A percentile compares a stretch with the other conserved stretches of the same genome.
Evolutionary conservation across 441 rosid genomes (phyloP).

Genomic region (Euphorbia celastroides): DNA sequence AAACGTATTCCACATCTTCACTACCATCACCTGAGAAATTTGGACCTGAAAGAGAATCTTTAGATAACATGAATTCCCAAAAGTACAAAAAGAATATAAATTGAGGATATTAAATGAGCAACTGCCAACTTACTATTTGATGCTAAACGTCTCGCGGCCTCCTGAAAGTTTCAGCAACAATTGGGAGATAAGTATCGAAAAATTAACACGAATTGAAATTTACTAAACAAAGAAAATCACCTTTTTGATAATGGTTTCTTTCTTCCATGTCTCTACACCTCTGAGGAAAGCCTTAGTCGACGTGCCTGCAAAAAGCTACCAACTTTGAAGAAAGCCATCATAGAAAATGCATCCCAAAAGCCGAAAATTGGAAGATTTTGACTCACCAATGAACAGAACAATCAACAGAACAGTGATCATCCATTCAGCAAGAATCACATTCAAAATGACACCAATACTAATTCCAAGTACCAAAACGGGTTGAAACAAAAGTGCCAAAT

Average conservation of each 20-base stretch:
- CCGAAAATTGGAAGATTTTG: neutral
- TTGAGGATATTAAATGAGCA: neutral
- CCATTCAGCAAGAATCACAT: slow-evolving; percentile 58
- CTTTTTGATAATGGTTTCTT: slow-evolving; percentile 38
- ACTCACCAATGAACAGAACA: slow-evolving; percentile 40
- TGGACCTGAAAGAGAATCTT: neutral
- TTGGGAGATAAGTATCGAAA: neutral
- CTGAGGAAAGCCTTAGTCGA: slow-evolving; percentile 44
- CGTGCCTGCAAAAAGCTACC: slow-evolving; percentile 23
- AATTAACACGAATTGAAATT: neutral
- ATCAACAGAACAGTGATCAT: slow-evolving; percentile 53
- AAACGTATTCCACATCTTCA: slow-evolving; percentile 28
- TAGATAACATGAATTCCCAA: neutral
- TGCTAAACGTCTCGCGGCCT: slow-evolving; percentile 30
- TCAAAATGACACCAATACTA: slow-evolving; percentile 49
- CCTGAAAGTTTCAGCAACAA: slow-evolving; percentile 28
- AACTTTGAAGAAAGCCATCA: neutral
- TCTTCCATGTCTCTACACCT: slow-evolving; percentile 59
- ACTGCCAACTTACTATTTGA: slow-evolving; percentile 24
- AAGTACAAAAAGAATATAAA: neutral
- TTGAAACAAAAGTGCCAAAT: slow-evolving; percentile 48
- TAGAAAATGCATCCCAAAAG: neutral
- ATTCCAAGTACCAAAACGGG: slow-evolving; percentile 56
- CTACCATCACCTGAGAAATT: slow-evolving; percentile 18
- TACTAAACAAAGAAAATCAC: slow-evolving; percentile 12